These are phyloP conservation scores for Suhomyces kunorum DNA, from an alignment of 1,139 yeast genomes.

Conservation along the genomic window DNA sequence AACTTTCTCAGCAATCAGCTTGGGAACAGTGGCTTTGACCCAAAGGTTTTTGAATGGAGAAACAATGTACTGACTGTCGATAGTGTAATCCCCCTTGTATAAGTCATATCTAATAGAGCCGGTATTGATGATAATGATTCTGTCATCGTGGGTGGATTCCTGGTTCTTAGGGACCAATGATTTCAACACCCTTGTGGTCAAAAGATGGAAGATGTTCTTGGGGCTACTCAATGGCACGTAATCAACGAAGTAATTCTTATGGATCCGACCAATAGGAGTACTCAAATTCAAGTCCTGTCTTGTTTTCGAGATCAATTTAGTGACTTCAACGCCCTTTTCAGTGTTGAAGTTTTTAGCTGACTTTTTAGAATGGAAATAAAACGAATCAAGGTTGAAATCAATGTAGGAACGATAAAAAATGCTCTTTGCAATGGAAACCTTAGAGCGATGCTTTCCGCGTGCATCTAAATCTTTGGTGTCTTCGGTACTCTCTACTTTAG, in stretches of 20 bases:
- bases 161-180: constrained; percentile 36
- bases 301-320: constrained; percentile 44
- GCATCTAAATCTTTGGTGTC: background rate
- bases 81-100: constrained; percentile 81
- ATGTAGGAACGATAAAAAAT: constrained; percentile 64
- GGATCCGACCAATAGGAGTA: constrained; percentile 62
- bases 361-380: constrained; percentile 58
- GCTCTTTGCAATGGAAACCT: constrained; percentile 14
- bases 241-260: constrained; percentile 64
- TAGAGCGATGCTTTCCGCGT: background rate
- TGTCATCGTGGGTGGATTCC: constrained; percentile 29
- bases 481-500: constrained; percentile 8
- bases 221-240: constrained; percentile 66
- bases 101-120: constrained; percentile 90
- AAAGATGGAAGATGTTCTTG: constrained; percentile 59
- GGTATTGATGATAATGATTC: constrained; percentile 75
- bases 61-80: constrained; percentile 77
- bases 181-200: constrained; percentile 61
- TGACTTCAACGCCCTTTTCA: constrained; percentile 49
- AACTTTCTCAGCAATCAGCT: constrained; percentile 48
- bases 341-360: constrained; percentile 43
- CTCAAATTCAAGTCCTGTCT: constrained; percentile 58
- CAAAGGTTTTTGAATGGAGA: constrained; percentile 86
- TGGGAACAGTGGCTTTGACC: constrained; percentile 60
- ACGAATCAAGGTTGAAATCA: constrained; percentile 75